Evolutionary conservation across 805 yeast genomes (phyloP).

Genomic region (Isabelozyma gotoi): DNA sequence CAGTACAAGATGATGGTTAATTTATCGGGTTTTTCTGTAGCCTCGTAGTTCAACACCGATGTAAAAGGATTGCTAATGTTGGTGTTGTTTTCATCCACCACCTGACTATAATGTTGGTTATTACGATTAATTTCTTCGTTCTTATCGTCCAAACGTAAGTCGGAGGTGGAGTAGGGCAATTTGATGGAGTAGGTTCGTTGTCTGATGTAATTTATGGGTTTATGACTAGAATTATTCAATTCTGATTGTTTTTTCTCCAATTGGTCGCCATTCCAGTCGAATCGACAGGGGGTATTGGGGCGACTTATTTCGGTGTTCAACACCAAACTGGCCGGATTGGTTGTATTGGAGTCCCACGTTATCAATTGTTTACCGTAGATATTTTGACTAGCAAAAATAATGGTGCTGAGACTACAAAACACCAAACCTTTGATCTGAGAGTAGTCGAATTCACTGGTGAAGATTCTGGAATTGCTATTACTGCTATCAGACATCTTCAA

Average conservation of each 20-base stretch:
- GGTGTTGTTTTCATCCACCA: conserved; percentile 15
- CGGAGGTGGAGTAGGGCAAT: conserved; percentile 36
- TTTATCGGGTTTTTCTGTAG: conserved; percentile 63
- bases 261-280: not conserved
- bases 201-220: conserved; percentile 12
- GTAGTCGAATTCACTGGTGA: conserved; percentile 15
- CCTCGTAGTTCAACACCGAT: conserved; percentile 10
- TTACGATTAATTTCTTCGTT: conserved; percentile 5
- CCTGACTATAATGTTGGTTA: conserved; percentile 7
- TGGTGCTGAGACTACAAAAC: conserved; percentile 65
- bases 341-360: conserved; percentile 45
- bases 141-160: conserved; percentile 28
- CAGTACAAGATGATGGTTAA: conserved; percentile 79
- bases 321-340: conserved; percentile 26
- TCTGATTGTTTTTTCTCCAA: not conserved
- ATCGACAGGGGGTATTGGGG: conserved; percentile 14
- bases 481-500: too few relatives aligned
- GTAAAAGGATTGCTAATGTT: conserved; percentile 20
- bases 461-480: conserved; percentile 3
- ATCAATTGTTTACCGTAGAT: conserved; percentile 83
- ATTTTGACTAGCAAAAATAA: conserved; percentile 81
- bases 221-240: not conserved
- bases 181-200: conserved; percentile 18
- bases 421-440: conserved; percentile 58
- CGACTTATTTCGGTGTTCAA: conserved; percentile 20